phyloP scores from a whole-genome alignment of 2,329 filamentous ascomycete genomes.

The Leptodontidium sp. region DNA sequence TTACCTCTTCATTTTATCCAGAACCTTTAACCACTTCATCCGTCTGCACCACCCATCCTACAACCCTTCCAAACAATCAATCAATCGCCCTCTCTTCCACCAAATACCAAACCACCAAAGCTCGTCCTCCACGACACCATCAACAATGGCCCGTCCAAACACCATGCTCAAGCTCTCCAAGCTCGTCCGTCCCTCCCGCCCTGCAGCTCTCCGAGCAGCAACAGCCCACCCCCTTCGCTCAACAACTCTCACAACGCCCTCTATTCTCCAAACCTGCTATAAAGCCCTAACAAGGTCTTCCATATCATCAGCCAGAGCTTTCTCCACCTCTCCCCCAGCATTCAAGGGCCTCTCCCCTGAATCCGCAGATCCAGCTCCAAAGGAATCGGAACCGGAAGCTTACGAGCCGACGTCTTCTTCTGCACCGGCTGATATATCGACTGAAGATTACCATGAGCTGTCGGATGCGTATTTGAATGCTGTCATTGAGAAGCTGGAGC shows the following conservation, averaged over 20 bases:
- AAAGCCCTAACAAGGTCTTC: conserved; percentile 35
- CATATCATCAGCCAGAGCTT: conserved; percentile 40
- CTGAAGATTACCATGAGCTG: conserved; percentile 77
- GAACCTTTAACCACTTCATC: conserved; percentile 24
- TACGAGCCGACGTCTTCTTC: conserved; percentile 25
- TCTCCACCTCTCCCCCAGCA: conserved; percentile 43
- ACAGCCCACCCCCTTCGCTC: conserved; percentile 15
- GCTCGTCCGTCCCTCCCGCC: conserved; percentile 15
- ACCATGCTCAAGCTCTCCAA: conserved; percentile 20
- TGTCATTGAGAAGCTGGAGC: conserved; percentile 70
- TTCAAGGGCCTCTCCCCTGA: conserved; percentile 67
- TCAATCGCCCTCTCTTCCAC: background rate
- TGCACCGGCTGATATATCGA: conserved; percentile 70
- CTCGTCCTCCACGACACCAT: background rate
- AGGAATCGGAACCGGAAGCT: conserved; percentile 47
- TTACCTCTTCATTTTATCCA: conserved; percentile 11
- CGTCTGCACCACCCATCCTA: background rate
- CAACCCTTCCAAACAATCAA: background rate
- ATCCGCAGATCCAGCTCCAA: conserved; percentile 59
- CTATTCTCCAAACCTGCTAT: background rate
- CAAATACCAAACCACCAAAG: background rate
- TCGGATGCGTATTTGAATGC: conserved; percentile 77
- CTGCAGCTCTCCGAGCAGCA: conserved; percentile 6
- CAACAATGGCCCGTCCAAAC: conserved; percentile 21
- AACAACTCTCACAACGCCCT: background rate